phyloP scores from a whole-genome alignment of 2,329 filamentous ascomycete species.

The Fusarium sp. region DNA sequence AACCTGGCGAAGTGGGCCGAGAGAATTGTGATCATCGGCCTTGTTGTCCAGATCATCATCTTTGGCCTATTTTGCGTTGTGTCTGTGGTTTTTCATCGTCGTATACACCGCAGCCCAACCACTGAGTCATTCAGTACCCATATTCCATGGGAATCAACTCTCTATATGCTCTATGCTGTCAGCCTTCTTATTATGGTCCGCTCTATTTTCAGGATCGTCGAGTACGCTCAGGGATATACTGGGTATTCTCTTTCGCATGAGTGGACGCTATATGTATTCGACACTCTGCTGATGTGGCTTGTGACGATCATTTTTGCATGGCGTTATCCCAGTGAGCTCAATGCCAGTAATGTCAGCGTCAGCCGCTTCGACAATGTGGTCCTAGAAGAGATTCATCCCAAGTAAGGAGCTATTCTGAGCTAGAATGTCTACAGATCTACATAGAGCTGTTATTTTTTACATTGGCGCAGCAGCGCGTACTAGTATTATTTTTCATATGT shows the following conservation, averaged over 20 bases:
- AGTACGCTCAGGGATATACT: neutral
- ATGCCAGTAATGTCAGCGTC: too few species aligned
- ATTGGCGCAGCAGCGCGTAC: too few species aligned
- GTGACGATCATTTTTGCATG: neutral
- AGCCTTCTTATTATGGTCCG: neutral
- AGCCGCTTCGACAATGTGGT: too few species aligned
- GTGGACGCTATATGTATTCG: neutral
- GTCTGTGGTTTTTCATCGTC: neutral
- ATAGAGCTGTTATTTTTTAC: too few species aligned
- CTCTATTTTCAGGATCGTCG: neutral
- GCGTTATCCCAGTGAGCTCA: neutral
- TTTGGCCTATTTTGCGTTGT: neutral
- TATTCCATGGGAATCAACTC: neutral
- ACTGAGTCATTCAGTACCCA: too few species aligned
- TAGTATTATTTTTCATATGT: too few species aligned
- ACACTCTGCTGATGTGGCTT: neutral
- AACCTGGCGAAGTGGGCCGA: neutral
- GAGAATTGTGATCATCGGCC: neutral
- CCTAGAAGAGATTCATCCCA: too few species aligned
- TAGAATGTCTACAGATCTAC: too few species aligned
- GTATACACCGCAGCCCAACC: neutral
- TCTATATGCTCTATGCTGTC: neutral
- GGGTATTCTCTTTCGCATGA: neutral
- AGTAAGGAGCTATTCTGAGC: too few species aligned
- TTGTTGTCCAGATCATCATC: neutral